Conservation (phyloP, 78 protist genomes). For the Blattamonas nauphoetae region DNA sequence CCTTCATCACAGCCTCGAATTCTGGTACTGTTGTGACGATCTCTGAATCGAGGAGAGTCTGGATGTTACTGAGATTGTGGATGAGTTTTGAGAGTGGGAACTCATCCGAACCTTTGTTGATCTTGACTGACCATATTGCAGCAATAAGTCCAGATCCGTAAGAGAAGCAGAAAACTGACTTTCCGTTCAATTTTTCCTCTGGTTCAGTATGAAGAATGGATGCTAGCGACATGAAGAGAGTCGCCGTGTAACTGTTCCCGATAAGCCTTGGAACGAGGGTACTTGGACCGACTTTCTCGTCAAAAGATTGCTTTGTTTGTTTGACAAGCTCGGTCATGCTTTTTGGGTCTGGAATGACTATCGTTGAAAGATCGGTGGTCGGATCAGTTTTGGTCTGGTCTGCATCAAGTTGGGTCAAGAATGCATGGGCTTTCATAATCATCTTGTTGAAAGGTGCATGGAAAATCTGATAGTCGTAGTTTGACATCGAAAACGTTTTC, state of each 20-base stretch:
- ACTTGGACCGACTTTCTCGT: constrained; percentile 53
- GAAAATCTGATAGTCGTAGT: not conserved
- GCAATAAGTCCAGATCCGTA: constrained; percentile 89
- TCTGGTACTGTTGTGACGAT: too few species aligned
- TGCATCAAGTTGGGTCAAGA: too few species aligned
- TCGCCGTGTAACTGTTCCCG: constrained; percentile 87
- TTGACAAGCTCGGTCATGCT: not conserved
- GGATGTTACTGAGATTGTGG: not conserved
- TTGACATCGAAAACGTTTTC: not conserved
- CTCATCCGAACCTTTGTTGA: not conserved
- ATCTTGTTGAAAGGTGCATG: not conserved
- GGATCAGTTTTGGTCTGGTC: too few species aligned
- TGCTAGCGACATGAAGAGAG: constrained; percentile 63
- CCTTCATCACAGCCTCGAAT: not conserved
- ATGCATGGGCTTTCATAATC: not conserved
- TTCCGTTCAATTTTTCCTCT: constrained; percentile 38
- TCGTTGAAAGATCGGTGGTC: too few species aligned
- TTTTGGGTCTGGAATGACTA: too few species aligned
- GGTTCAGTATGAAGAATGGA: constrained; percentile 45
- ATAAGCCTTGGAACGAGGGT: constrained; percentile 46
- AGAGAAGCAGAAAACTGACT: constrained; percentile 67
- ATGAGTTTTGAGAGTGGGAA: not conserved
- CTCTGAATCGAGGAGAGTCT: not conserved
- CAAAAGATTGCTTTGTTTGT: not conserved
- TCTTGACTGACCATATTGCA: constrained; percentile 61